These are phyloP conservation scores for Fragaria iinumae DNA, from an alignment of 306 rosid genomes.

Conservation along the genomic window DNA sequence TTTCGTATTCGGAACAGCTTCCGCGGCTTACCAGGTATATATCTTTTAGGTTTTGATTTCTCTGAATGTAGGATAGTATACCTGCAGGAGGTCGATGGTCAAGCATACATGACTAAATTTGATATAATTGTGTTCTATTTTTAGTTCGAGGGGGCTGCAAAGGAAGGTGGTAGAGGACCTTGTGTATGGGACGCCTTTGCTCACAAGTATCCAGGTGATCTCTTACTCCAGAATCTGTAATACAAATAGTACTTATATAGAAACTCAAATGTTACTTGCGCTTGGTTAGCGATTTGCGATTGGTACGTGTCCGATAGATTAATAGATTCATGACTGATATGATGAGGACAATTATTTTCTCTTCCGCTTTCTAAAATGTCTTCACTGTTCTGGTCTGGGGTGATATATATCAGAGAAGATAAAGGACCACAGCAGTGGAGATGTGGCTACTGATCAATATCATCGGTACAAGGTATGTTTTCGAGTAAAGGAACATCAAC, in stretches of 20 bases:
- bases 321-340: neutral
- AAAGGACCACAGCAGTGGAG: slow-evolving; percentile 38
- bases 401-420: slow-evolving; percentile 28
- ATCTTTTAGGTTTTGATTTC: neutral
- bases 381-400: neutral
- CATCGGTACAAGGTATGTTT: slow-evolving; percentile 41
- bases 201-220: slow-evolving; percentile 39
- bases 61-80: neutral
- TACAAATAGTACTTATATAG: too few relatives aligned
- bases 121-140: neutral
- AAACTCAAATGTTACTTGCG: too few relatives aligned
- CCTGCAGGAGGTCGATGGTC: neutral
- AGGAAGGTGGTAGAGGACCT: slow-evolving; percentile 47
- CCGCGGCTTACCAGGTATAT: slow-evolving; percentile 9
- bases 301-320: too few relatives aligned
- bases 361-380: neutral
- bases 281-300: too few relatives aligned
- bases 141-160: slow-evolving; percentile 65
- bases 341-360: too few relatives aligned
- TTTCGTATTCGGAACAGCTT: slow-evolving; percentile 16
- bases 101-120: neutral
- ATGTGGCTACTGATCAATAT: slow-evolving; percentile 40
- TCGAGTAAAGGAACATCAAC: neutral
- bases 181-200: slow-evolving; percentile 61
- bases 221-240: neutral